phyloP scores from a whole-genome alignment of 1,284 basidiomycete species.

The Cryptococcus sp. region DNA sequence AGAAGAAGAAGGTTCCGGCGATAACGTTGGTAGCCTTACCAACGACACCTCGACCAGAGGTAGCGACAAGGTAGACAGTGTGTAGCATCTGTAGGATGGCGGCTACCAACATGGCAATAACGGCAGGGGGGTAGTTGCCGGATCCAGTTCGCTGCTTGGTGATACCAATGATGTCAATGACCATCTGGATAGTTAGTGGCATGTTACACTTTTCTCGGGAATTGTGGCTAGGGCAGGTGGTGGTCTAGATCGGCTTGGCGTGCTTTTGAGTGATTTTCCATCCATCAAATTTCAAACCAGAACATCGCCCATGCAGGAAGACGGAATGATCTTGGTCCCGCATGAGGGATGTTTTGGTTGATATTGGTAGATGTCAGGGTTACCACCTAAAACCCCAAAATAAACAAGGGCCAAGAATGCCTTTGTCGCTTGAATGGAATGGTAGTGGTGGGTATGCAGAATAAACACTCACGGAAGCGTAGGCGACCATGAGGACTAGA shows the following conservation, averaged over 20 bases:
- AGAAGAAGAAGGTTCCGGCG: slow-evolving; percentile 17
- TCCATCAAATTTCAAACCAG: too few species aligned
- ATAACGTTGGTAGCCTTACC: slow-evolving; percentile 17
- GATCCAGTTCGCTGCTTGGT: slow-evolving; percentile 11
- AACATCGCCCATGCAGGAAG: too few species aligned
- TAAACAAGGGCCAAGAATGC: not conserved
- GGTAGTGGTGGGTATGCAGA: not conserved
- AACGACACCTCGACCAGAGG: slow-evolving; percentile 8
- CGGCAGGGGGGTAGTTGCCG: slow-evolving; percentile 21
- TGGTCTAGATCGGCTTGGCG: too few species aligned
- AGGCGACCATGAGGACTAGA: slow-evolving; percentile 7
- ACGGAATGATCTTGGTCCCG: too few species aligned
- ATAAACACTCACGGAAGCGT: slow-evolving; percentile 9
- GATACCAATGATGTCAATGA: slow-evolving; percentile 33
- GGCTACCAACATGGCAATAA: slow-evolving; percentile 25
- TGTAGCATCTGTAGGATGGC: slow-evolving; percentile 22
- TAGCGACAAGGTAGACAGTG: slow-evolving; percentile 12
- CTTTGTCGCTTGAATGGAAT: not conserved
- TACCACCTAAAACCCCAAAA: not conserved
- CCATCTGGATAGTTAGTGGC: slow-evolving; percentile 7
- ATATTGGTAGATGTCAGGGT: not conserved
- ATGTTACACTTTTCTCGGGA: too few species aligned
- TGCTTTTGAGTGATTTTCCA: too few species aligned
- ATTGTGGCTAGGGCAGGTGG: too few species aligned
- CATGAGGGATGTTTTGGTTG: not conserved